A percentile compares a stretch with the other conserved stretches of the same genome.
Conservation (phyloP, 495 filamentous ascomycete genomes). For the Xylaria castorea region DNA sequence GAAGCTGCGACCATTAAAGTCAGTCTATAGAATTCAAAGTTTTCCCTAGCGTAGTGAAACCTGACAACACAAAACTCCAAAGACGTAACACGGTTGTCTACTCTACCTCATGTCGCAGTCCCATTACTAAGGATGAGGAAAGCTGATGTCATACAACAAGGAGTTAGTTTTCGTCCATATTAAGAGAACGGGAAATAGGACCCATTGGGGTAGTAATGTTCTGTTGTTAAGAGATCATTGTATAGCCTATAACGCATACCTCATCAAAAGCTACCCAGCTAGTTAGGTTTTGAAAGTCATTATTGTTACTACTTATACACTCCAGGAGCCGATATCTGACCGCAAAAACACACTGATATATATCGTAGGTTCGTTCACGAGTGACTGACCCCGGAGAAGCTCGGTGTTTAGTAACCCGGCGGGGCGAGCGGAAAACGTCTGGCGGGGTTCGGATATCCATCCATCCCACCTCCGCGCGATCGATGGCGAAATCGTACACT, state of each 20-base stretch:
- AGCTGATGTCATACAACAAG: not conserved
- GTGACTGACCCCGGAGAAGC: not conserved
- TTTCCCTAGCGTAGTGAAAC: not conserved
- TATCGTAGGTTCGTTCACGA: not conserved
- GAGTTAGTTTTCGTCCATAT: not conserved
- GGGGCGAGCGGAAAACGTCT: constrained; percentile 1
- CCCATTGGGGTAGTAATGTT: not conserved
- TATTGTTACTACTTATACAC: not conserved
- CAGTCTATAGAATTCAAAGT: not conserved
- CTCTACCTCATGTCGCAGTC: not conserved
- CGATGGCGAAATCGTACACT: constrained; percentile 21
- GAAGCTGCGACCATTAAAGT: no score
- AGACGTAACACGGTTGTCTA: not conserved
- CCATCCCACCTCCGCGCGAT: constrained; percentile 3
- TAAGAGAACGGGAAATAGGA: not conserved
- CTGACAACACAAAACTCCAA: not conserved
- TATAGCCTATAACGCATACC: not conserved
- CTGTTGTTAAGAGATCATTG: not conserved
- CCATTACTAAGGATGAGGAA: not conserved
- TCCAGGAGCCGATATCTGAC: not conserved
- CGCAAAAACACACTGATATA: not conserved
- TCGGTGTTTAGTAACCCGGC: constrained; percentile 3
- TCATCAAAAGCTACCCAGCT: not conserved
- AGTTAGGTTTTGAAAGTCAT: not conserved
- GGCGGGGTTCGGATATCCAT: constrained; percentile 8